Evolutionary conservation across 2,329 filamentous ascomycete genomes (phyloP), one percentile per base, ranked within the genome.

Genomic region (Byssochlamys sp.): DNA sequence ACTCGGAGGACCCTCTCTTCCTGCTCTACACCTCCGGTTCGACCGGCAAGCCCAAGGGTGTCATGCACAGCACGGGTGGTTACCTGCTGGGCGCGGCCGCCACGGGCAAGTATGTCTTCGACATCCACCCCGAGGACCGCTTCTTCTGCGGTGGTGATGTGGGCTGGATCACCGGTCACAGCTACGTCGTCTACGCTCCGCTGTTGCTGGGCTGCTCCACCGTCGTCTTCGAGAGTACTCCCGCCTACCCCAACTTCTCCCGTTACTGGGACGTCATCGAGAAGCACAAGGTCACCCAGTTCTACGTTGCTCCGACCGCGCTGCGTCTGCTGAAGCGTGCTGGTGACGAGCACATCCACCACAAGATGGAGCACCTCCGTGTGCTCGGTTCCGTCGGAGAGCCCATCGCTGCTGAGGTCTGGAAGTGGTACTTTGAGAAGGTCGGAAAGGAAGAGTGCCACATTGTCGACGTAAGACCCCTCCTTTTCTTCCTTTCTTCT

Each of bases 71-170:
- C 27, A 99, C 92, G 35, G 94, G 81, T 60, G 94, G 94, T 55
- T 99, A 97, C 73, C 83, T 99, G n/a, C 78, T 97, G 6, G 94
- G 94, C 59, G 91, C 91, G 55, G 92, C 94, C 33, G 82, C 88
- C 67, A 99, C 94, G 11, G 92, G 91, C 75, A 99, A 97, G 78
- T 97, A 99, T 74, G 92, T 97, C 61, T 99, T 99, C 71, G 94
- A 99, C 73, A 95, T 99, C 62, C 94, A 99, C 73, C 87, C 91
- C 61, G 85, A 88, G 56, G 94, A 99, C 74, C 85, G 84, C 62
- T 96, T 94, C 82, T 97, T 97, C 82, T 99, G 94, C 67, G 94
- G 91, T 74, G 94, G 94, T 73, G 94, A 99, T 69, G 92, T 99
- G 50, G 94, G 94, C 63, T 99, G 94, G 94, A 97, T 99, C 72